A percentile compares a stretch with the other conserved stretches of the same genome.
Evolutionary conservation across 2,329 filamentous ascomycete genomes (phyloP).

Genomic region (Aspergillus sp.): DNA sequence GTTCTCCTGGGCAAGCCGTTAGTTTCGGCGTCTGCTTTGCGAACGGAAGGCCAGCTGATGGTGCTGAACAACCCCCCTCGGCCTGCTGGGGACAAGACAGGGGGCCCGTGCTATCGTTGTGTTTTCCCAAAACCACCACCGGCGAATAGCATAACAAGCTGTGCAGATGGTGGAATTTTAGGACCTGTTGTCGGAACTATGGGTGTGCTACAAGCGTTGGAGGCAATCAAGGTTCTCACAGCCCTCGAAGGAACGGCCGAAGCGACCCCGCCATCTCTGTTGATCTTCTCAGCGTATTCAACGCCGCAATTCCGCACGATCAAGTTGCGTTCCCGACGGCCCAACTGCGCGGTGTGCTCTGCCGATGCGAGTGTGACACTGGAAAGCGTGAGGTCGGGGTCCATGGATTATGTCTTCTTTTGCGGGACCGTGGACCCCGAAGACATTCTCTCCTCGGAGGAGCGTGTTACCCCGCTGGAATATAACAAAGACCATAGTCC

Average conservation of each 20-base stretch:
- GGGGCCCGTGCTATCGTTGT: constrained; percentile 90
- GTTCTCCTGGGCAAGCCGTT: constrained; percentile 76
- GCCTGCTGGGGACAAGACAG: constrained; percentile 55
- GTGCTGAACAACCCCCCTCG: constrained; percentile 78
- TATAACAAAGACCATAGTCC: constrained; percentile 46
- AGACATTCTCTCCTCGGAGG: constrained; percentile 58
- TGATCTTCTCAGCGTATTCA: constrained; percentile 46
- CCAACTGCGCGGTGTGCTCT: constrained; percentile 76
- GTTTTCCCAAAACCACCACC: constrained; percentile 88
- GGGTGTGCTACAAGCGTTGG: constrained; percentile 87
- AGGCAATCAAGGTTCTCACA: constrained; percentile 80
- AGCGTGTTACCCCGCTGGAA: constrained; percentile 66
- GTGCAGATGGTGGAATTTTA: constrained; percentile 88
- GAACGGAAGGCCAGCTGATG: constrained; percentile 86
- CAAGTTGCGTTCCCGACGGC: constrained; percentile 66
- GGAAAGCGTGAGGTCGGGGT: constrained; percentile 62
- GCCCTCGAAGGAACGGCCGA: constrained; percentile 23
- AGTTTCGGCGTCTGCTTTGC: constrained; percentile 84
- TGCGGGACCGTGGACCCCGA: constrained; percentile 66
- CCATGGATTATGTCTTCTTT: constrained; percentile 81
- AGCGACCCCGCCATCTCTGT: constrained; percentile 33
- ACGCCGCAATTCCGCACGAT: constrained; percentile 67
- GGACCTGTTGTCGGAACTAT: constrained; percentile 91
- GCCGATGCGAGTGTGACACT: constrained; percentile 61
- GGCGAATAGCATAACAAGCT: constrained; percentile 76